Evolutionary conservation across 495 filamentous ascomycete species (phyloP).

Genomic region (Aspergillus hancockii): DNA sequence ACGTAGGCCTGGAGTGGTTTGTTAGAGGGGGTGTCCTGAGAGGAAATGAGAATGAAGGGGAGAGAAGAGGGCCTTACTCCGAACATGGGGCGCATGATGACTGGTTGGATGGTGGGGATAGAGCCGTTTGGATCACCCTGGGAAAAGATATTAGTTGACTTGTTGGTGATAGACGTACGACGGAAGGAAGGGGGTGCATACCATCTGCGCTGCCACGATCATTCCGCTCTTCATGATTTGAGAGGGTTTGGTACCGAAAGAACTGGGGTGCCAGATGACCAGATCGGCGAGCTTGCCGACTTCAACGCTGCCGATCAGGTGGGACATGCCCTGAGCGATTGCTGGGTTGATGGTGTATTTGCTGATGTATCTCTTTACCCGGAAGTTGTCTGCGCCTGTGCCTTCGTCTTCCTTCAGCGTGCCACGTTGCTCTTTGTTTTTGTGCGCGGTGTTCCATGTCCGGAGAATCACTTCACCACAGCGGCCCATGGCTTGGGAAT

Average conservation of each 20-base stretch:
- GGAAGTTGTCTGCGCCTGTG: constrained; percentile 85
- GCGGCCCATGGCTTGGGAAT: constrained; percentile 97
- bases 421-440: constrained; percentile 92
- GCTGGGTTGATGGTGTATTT: constrained; percentile 99
- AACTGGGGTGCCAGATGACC: constrained; percentile 82
- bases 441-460: constrained; percentile 98
- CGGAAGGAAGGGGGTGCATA: constrained; percentile 34
- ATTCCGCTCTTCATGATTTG: constrained; percentile 88
- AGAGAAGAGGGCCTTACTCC: constrained; percentile 48
- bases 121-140: constrained; percentile 93
- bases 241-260: constrained; percentile 86
- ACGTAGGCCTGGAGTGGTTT: constrained; percentile 51
- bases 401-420: constrained; percentile 73
- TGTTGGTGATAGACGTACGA: not conserved
- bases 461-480: constrained; percentile 93
- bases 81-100: constrained; percentile 88
- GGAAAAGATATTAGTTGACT: constrained; percentile 8
- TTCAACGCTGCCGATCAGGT: constrained; percentile 85
- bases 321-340: constrained; percentile 88
- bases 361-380: constrained; percentile 90
- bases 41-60: not conserved
- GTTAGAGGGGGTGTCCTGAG: not conserved
- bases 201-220: constrained; percentile 85
- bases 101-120: constrained; percentile 86
- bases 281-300: constrained; percentile 90